These are phyloP conservation scores for Cucumis sativus DNA, from an alignment of 306 rosid species.

Conservation along the genomic window DNA sequence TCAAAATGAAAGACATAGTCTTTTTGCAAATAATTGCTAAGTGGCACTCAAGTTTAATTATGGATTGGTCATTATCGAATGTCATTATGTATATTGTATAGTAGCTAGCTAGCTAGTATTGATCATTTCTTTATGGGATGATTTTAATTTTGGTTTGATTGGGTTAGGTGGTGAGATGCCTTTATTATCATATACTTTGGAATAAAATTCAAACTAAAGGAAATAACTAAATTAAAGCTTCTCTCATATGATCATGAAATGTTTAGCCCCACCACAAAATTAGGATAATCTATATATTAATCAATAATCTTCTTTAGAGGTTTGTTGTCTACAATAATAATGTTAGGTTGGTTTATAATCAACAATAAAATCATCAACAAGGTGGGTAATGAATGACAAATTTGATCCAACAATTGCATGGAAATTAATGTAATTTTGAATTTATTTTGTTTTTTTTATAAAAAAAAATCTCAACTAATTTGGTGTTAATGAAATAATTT, in stretches of 20 bases:
- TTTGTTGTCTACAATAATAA: not conserved
- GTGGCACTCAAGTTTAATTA: not conserved
- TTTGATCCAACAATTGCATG: not conserved
- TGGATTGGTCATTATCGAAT: not conserved
- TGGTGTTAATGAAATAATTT: not conserved
- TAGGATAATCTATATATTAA: not conserved
- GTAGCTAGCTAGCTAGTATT: not conserved
- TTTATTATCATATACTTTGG: not conserved
- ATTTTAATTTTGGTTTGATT: not conserved
- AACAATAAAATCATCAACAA: not conserved
- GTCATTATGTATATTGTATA: not conserved
- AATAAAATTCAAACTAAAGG: not conserved
- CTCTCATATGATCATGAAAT: not conserved
- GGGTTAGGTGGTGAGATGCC: conserved; percentile 1
- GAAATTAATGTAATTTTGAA: not conserved
- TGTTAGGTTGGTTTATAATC: not conserved
- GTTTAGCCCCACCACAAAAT: not conserved
- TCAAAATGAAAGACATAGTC: no score
- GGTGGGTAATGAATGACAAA: conserved; percentile 1
- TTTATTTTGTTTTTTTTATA: not conserved
- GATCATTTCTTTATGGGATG: not conserved
- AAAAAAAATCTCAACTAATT: not conserved
- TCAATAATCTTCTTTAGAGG: not conserved
- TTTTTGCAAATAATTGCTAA: no score
- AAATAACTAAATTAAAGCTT: not conserved